These are phyloP conservation scores for Aspergillus felis DNA, from an alignment of 2,329 filamentous ascomycete species.

Conservation along the genomic window DNA sequence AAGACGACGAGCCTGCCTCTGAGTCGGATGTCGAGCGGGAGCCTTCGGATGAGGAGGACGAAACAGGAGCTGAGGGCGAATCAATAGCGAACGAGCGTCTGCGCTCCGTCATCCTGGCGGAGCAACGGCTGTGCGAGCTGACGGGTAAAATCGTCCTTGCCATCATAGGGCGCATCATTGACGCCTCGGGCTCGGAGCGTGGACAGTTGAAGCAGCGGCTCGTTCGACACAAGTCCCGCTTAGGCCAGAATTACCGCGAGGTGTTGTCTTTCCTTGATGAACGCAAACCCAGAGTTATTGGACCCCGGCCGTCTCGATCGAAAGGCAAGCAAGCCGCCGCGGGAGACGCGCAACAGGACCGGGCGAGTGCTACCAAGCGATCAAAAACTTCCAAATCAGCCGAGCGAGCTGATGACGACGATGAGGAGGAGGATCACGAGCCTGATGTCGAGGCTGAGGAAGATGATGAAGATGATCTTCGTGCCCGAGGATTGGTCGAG, in stretches of 20 bases:
- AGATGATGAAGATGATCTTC: constrained; percentile 43
- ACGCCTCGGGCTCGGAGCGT: constrained; percentile 56
- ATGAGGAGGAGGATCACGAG: constrained; percentile 34
- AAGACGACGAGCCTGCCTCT: constrained; percentile 70
- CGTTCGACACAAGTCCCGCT: constrained; percentile 70
- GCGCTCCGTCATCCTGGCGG: constrained; percentile 67
- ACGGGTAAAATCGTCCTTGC: constrained; percentile 80
- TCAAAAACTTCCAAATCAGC: constrained; percentile 29
- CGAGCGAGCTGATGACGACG: constrained; percentile 43
- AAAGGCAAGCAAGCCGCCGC: constrained; percentile 33
- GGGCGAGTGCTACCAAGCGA: constrained; percentile 16
- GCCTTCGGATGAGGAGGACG: constrained; percentile 42
- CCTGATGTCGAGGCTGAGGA: constrained; percentile 23
- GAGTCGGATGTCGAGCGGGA: constrained; percentile 60
- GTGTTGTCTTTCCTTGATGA: constrained; percentile 77
- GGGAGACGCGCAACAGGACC: constrained; percentile 11
- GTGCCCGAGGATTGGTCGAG: constrained; percentile 32
- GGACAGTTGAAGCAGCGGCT: constrained; percentile 68
- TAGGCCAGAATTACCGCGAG: constrained; percentile 83
- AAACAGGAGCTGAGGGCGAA: constrained; percentile 27
- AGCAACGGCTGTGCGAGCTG: constrained; percentile 81
- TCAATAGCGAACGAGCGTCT: constrained; percentile 50
- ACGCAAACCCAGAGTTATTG: constrained; percentile 43
- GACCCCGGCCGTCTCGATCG: constrained; percentile 13
- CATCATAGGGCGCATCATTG: constrained; percentile 70